These are phyloP conservation scores for Ogataea philodendri DNA, from an alignment of 805 yeast genomes.

Conservation along the genomic window DNA sequence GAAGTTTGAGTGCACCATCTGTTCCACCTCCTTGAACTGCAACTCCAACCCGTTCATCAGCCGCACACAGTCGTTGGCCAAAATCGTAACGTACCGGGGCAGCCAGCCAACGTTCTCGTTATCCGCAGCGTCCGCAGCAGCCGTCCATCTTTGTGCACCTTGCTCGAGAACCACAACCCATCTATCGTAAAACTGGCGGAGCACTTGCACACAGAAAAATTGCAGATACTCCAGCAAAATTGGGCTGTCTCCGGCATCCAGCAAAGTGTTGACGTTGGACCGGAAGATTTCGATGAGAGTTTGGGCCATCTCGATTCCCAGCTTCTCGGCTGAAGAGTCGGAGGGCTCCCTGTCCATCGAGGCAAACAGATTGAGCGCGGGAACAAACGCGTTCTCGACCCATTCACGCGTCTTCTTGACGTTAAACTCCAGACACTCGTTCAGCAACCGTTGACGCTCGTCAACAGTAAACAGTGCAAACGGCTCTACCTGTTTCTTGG, in stretches of 20 bases:
- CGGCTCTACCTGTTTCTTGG: slow-evolving; percentile 45
- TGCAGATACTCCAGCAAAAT: slow-evolving; percentile 27
- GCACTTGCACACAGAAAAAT: slow-evolving; percentile 24
- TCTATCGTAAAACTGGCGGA: slow-evolving; percentile 21
- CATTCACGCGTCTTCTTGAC: slow-evolving; percentile 79
- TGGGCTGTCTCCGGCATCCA: slow-evolving; percentile 37
- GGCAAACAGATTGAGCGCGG: slow-evolving; percentile 49
- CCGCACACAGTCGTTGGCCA: slow-evolving; percentile 33
- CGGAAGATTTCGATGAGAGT: slow-evolving; percentile 25
- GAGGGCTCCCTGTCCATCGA: slow-evolving; percentile 68
- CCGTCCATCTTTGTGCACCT: slow-evolving; percentile 21
- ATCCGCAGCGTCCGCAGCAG: slow-evolving; percentile 13
- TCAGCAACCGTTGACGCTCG: slow-evolving; percentile 67
- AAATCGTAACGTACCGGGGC: slow-evolving; percentile 31
- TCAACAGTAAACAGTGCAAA: slow-evolving; percentile 54
- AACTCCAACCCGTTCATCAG: slow-evolving; percentile 31
- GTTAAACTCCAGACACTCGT: slow-evolving; percentile 74
- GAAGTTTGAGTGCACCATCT: slow-evolving; percentile 24
- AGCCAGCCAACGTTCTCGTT: slow-evolving; percentile 27
- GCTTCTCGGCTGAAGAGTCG: slow-evolving; percentile 25
- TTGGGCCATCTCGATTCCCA: slow-evolving; percentile 33
- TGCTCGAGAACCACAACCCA: slow-evolving; percentile 23
- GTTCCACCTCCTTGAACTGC: slow-evolving; percentile 21
- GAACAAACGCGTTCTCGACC: slow-evolving; percentile 52
- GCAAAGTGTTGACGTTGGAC: slow-evolving; percentile 35